Percentiles rank a stretch among this genome's conserved stretches.
Conservation (phyloP, 805 yeast species). For the Saccharomyces cerevisiae region DNA sequence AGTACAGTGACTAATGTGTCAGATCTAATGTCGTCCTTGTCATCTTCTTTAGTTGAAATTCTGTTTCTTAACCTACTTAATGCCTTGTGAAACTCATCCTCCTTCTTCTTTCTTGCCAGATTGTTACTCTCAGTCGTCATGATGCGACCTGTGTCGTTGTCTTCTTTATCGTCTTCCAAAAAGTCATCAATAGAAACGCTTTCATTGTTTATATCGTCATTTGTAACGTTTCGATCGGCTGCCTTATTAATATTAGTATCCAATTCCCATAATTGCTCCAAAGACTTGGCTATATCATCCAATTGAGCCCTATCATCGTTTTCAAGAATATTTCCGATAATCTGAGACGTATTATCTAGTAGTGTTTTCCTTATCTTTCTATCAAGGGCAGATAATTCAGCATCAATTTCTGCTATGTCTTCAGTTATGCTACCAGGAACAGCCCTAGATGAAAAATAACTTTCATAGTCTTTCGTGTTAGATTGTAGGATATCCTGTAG, state of each 20-base stretch:
- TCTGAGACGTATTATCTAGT: conserved; percentile 27
- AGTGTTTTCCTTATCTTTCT: conserved; percentile 35
- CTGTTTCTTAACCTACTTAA: conserved; percentile 16
- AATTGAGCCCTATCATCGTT: conserved; percentile 10
- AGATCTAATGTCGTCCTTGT: conserved; percentile 8
- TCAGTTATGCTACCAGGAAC: conserved; percentile 38
- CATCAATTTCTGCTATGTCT: conserved; percentile 68
- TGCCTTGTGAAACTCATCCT: conserved; percentile 29
- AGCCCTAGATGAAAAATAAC: conserved; percentile 36
- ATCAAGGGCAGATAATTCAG: conserved; percentile 42
- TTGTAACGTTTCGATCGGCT: neutral
- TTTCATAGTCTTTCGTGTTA: conserved; percentile 38
- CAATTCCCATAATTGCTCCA: conserved; percentile 27
- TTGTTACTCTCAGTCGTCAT: conserved; percentile 12
- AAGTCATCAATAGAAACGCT: conserved; percentile 7
- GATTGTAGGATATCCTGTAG: conserved; percentile 39
- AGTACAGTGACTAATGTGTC: conserved; percentile 35
- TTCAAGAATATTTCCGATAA: conserved; percentile 39
- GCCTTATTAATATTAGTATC: conserved; percentile 16
- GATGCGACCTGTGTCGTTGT: conserved; percentile 9
- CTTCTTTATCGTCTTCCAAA: conserved; percentile 16
- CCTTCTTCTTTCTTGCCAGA: conserved; percentile 5
- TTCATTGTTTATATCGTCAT: neutral
- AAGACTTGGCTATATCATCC: conserved; percentile 12
- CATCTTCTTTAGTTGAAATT: conserved; percentile 8